A percentile compares a stretch with the other conserved stretches of the same genome.
Conservation (phyloP, 2,329 filamentous ascomycete genomes). For the Nothopassalora personata region DNA sequence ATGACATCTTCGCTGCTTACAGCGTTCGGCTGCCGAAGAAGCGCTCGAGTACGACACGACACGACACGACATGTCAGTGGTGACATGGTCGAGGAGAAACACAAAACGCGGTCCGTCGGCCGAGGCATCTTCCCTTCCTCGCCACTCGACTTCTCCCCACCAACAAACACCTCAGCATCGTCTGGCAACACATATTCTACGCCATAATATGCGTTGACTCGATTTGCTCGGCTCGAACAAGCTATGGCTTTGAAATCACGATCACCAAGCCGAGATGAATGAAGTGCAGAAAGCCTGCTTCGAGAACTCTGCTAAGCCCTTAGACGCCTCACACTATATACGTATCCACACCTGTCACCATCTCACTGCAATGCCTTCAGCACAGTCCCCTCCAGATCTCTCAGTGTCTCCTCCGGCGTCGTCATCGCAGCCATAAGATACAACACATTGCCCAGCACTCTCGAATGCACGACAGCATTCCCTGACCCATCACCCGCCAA, state of each 20-base stretch:
- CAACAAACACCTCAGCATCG: not conserved
- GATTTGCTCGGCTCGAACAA: conserved; percentile 37
- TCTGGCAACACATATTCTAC: not conserved
- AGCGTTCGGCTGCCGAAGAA: not conserved
- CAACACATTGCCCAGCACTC: conserved; percentile 57
- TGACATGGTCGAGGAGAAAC: not conserved
- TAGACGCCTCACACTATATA: not conserved
- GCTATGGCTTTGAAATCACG: conserved; percentile 39
- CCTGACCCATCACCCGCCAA: conserved; percentile 34
- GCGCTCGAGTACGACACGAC: not conserved
- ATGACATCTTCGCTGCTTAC: not conserved
- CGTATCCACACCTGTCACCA: not conserved
- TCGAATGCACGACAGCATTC: conserved; percentile 49
- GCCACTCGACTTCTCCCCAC: not conserved
- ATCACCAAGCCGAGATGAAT: conserved; percentile 31
- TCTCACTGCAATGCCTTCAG: conserved; percentile 26
- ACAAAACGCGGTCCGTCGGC: not conserved
- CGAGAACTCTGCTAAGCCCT: not conserved
- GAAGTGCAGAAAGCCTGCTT: conserved; percentile 14
- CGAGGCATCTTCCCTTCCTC: not conserved
- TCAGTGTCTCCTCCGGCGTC: conserved; percentile 40
- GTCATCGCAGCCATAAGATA: conserved; percentile 57
- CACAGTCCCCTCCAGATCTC: conserved; percentile 38
- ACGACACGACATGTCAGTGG: not conserved
- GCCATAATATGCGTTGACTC: not conserved